Conservation (phyloP, 2,329 filamentous ascomycete species). For the Chrysoporthe puriensis region DNA sequence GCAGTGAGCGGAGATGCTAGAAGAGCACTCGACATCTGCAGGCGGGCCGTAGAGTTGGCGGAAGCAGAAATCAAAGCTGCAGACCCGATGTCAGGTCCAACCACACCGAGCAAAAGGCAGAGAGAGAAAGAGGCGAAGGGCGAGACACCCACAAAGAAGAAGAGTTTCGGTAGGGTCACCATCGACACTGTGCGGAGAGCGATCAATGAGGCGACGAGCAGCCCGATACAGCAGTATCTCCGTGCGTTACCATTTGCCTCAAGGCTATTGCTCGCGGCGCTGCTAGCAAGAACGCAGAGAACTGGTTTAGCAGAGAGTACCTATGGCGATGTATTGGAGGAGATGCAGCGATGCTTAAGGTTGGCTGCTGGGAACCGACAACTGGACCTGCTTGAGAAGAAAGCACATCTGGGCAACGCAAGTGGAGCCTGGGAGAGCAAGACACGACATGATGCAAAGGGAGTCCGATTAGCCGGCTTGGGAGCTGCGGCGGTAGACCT, state of each 20-base stretch:
- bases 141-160: conserved; percentile 39
- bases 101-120: conserved; percentile 64
- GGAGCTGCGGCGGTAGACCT: conserved; percentile 76
- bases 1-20: conserved; percentile 94
- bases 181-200: conserved; percentile 93
- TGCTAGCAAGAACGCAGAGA: conserved; percentile 77
- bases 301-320: conserved; percentile 87
- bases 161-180: conserved; percentile 68
- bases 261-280: conserved; percentile 83
- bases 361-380: conserved; percentile 65
- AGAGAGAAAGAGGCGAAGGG: conserved; percentile 34
- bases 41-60: conserved; percentile 91
- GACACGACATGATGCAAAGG: conserved; percentile 21
- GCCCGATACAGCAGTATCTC: conserved; percentile 87
- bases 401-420: conserved; percentile 8
- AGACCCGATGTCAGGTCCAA: conserved; percentile 48
- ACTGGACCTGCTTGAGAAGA: conserved; percentile 57
- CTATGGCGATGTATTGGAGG: conserved; percentile 86
- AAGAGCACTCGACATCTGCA: conserved; percentile 91
- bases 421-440: conserved; percentile 23
- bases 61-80: conserved; percentile 65
- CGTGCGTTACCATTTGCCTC: conserved; percentile 78
- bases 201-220: conserved; percentile 93
- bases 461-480: conserved; percentile 37
- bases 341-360: conserved; percentile 71